Conservation (phyloP, 2,329 filamentous ascomycete species). For the Cylindrodendrum hubeiense region DNA sequence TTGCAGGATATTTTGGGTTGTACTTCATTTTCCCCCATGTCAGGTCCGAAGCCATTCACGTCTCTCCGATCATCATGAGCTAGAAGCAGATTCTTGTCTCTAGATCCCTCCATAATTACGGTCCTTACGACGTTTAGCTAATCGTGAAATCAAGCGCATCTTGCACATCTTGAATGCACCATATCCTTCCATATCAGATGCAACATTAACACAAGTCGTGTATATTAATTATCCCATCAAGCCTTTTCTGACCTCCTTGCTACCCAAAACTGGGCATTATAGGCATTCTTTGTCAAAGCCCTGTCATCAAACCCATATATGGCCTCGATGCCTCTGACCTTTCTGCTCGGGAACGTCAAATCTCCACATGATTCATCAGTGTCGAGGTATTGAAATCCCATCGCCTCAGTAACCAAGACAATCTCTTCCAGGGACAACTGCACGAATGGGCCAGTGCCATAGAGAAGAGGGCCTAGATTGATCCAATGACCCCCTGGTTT, state of each 20-base stretch:
- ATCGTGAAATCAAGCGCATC: no score
- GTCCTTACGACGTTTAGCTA: no score
- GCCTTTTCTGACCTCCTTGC: conserved; percentile 45
- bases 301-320: conserved; percentile 65
- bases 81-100: no score
- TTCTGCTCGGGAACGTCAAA: conserved; percentile 55
- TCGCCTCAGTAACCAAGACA: conserved; percentile 57
- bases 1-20: no score
- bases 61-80: no score
- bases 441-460: conserved; percentile 66
- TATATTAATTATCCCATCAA: not conserved
- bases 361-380: conserved; percentile 55
- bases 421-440: conserved; percentile 69
- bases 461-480: conserved; percentile 68
- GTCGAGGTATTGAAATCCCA: conserved; percentile 66
- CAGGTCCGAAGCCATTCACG: no score
- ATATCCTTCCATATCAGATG: no score
- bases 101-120: no score
- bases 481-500: conserved; percentile 64
- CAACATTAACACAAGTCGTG: no score
- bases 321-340: conserved; percentile 60
- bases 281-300: conserved; percentile 65
- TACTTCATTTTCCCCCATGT: no score
- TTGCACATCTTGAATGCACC: no score
- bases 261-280: conserved; percentile 67